Evolutionary conservation across 768 basidiomycete genomes (phyloP).

Genomic region (Amanita pallidorosea): DNA sequence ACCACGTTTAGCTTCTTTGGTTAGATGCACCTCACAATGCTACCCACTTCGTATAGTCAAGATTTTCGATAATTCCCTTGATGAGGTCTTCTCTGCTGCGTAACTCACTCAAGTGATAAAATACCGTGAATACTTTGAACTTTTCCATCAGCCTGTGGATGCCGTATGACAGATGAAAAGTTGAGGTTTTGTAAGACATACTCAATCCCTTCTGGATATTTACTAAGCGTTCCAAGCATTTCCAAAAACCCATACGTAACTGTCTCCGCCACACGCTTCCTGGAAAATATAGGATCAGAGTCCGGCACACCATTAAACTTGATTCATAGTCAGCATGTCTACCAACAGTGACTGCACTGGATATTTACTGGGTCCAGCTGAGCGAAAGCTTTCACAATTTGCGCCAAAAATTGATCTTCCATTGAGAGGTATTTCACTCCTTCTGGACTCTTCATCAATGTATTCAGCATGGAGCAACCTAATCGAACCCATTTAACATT

Average conservation of each 20-base stretch:
- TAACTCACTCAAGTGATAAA: constrained; percentile 91
- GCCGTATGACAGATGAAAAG: neutral
- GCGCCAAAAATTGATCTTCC: constrained; percentile 79
- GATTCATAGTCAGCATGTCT: neutral
- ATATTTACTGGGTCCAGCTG: constrained; percentile 81
- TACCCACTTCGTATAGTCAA: constrained; percentile 83
- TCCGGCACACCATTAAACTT: constrained; percentile 67
- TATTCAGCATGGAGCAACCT: constrained; percentile 74
- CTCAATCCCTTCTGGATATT: constrained; percentile 83
- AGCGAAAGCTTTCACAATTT: constrained; percentile 79
- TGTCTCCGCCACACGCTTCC: constrained; percentile 68
- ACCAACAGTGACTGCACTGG: neutral
- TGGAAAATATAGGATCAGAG: constrained; percentile 78
- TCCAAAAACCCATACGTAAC: constrained; percentile 91
- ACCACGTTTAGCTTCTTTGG: constrained; percentile 5
- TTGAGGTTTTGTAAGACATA: constrained; percentile 24
- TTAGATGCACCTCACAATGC: neutral
- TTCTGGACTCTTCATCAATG: constrained; percentile 73
- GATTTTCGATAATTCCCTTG: constrained; percentile 79
- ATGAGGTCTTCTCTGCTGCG: constrained; percentile 87
- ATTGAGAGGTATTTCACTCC: constrained; percentile 69
- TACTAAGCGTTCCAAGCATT: constrained; percentile 89
- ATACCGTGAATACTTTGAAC: constrained; percentile 87
- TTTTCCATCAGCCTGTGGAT: constrained; percentile 76
- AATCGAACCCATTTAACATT: constrained; percentile 81